Evolutionary conservation across 768 basidiomycete species (phyloP).

Genomic region (Tylopilus subfusipes): DNA sequence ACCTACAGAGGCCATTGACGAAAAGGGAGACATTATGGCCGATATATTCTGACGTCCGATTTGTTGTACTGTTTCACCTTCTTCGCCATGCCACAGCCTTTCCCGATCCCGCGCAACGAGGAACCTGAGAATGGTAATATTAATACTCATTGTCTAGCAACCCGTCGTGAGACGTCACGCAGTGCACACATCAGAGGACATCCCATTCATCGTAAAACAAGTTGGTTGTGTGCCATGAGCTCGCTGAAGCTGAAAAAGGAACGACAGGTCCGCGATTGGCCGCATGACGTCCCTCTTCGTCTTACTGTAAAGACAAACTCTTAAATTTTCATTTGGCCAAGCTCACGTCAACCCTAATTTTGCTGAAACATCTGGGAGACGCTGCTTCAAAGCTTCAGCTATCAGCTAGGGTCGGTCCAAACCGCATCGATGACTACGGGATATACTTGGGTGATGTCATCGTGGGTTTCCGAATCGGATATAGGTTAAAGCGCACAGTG

Average conservation of each 20-base stretch:
- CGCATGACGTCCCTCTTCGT: not conserved
- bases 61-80: slow-evolving; percentile 1
- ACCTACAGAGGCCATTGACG: slow-evolving; percentile 41
- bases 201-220: no score
- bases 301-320: no score
- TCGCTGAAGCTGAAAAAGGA: slow-evolving; percentile 1
- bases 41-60: slow-evolving; percentile 30
- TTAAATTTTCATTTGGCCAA: no score
- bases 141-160: not conserved
- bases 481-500: not conserved
- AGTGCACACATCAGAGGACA: no score
- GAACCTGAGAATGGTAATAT: not conserved
- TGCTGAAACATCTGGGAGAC: not conserved
- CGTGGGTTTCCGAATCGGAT: not conserved
- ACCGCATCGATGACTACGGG: not conserved
- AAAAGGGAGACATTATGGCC: slow-evolving; percentile 34
- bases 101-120: no score
- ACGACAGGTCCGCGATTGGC: not conserved
- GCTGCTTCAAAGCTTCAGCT: not conserved
- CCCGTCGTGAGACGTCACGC: not conserved
- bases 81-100: no score
- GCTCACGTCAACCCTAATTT: not conserved
- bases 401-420: not conserved
- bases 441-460: not conserved
- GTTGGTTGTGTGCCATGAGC: no score